Conservation (phyloP, 306 rosid genomes). For the Rubus parviflorus region DNA sequence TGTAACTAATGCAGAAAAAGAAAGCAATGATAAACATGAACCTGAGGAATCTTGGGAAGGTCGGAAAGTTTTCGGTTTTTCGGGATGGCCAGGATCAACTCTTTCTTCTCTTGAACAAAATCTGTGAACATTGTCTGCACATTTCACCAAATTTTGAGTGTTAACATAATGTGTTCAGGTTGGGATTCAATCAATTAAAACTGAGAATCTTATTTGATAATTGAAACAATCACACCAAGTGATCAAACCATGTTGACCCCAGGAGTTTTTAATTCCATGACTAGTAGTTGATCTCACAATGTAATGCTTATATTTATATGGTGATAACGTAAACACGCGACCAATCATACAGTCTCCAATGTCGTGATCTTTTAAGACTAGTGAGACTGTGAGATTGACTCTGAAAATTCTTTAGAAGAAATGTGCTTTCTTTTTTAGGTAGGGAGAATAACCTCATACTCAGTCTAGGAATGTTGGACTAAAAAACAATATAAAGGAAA, state of each 20-base stretch:
- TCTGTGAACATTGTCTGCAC: constrained; percentile 71
- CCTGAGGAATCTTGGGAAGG: constrained; percentile 74
- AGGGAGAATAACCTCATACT: neutral
- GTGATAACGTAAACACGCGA: too few species aligned
- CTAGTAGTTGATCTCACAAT: neutral
- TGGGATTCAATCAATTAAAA: neutral
- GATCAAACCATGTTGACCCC: neutral
- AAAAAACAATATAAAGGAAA: too few species aligned
- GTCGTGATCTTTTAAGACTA: too few species aligned
- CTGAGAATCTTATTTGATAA: neutral
- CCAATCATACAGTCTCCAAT: too few species aligned
- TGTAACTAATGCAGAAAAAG: neutral
- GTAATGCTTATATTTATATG: neutral
- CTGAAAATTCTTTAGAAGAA: neutral
- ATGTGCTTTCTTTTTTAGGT: neutral
- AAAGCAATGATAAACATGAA: constrained; percentile 18
- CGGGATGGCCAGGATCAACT: constrained; percentile 59
- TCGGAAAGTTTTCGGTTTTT: constrained; percentile 56
- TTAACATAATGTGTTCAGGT: neutral
- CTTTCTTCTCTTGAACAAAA: constrained; percentile 64
- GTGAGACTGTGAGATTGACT: too few species aligned
- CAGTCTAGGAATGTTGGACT: too few species aligned
- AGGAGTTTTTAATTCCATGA: neutral
- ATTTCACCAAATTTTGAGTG: constrained; percentile 16
- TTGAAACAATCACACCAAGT: neutral